These are phyloP conservation scores for Candida vartiovaarae DNA, from an alignment of 805 yeast genomes.

Conservation along the genomic window DNA sequence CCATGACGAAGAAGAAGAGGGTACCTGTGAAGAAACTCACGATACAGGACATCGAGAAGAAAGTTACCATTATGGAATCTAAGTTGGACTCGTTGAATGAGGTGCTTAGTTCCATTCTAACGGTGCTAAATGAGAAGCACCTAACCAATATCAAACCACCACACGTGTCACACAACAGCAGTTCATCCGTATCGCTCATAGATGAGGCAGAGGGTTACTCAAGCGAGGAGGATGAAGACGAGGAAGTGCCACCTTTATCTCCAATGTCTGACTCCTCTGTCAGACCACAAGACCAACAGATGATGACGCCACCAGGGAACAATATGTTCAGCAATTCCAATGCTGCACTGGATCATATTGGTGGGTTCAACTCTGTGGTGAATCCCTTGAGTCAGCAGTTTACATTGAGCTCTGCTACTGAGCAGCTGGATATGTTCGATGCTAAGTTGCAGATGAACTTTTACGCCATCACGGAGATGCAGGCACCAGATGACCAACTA, in stretches of 20 bases:
- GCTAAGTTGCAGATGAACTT: not conserved
- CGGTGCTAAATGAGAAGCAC: slow-evolving; percentile 5
- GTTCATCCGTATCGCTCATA: not conserved
- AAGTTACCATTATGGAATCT: slow-evolving; percentile 14
- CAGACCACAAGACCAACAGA: not conserved
- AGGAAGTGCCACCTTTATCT: not conserved
- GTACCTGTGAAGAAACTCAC: slow-evolving; percentile 15
- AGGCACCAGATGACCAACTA: not conserved
- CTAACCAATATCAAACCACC: slow-evolving; percentile 4
- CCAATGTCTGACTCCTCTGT: not conserved
- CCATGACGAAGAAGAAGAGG: slow-evolving; percentile 17
- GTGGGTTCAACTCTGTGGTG: too few species aligned
- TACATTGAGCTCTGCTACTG: not conserved
- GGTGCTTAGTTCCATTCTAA: slow-evolving; percentile 10
- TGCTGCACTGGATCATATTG: not conserved
- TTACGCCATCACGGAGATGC: not conserved
- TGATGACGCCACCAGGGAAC: slow-evolving; percentile 6
- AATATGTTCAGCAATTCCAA: too few species aligned
- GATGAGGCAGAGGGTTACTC: slow-evolving; percentile 5
- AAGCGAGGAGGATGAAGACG: slow-evolving; percentile 2
- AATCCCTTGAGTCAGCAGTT: not conserved
- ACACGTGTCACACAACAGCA: not conserved
- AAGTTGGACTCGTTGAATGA: slow-evolving; percentile 11
- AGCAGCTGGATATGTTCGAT: not conserved
- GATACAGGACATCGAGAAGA: slow-evolving; percentile 20